Conservation (phyloP, 2,329 filamentous ascomycete species). For the Dendrostoma leiphaemia region DNA sequence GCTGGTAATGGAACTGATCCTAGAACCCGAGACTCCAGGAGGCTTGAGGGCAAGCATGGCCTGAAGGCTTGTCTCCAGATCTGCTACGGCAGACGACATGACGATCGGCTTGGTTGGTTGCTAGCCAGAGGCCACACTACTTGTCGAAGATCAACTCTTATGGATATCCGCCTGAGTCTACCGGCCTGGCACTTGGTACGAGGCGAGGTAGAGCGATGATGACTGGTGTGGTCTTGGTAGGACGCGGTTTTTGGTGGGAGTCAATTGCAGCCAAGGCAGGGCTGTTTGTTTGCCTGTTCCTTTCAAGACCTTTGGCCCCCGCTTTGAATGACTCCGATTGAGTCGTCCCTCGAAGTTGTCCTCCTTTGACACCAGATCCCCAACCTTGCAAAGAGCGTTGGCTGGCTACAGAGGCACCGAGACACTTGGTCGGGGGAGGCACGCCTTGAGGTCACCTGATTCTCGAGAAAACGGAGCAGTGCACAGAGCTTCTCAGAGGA, state of each 20-base stretch:
- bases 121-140: slow-evolving; percentile 4
- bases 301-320: not conserved
- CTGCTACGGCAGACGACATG: slow-evolving; percentile 84
- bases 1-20: slow-evolving; percentile 82
- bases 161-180: not conserved
- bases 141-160: not conserved
- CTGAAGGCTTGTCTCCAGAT: slow-evolving; percentile 86
- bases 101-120: slow-evolving; percentile 27
- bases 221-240: slow-evolving; percentile 2
- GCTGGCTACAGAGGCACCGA: slow-evolving; percentile 17
- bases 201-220: slow-evolving; percentile 6
- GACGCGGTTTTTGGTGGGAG: slow-evolving; percentile 6
- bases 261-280: slow-evolving; percentile 13
- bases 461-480: slow-evolving; percentile 1
- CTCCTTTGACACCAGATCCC: slow-evolving; percentile 2
- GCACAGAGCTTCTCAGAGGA: not conserved
- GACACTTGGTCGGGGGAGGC: slow-evolving; percentile 9
- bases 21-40: slow-evolving; percentile 89
- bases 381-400: not conserved
- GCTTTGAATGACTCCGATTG: slow-evolving; percentile 2
- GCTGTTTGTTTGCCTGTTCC: not conserved
- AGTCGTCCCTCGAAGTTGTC: not conserved
- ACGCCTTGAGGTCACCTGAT: not conserved
- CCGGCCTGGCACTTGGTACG: not conserved
- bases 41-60: slow-evolving; percentile 90